Base-by-base conservation (phyloP, 257 asterid species). In the Solanum bukasovii region DNA sequence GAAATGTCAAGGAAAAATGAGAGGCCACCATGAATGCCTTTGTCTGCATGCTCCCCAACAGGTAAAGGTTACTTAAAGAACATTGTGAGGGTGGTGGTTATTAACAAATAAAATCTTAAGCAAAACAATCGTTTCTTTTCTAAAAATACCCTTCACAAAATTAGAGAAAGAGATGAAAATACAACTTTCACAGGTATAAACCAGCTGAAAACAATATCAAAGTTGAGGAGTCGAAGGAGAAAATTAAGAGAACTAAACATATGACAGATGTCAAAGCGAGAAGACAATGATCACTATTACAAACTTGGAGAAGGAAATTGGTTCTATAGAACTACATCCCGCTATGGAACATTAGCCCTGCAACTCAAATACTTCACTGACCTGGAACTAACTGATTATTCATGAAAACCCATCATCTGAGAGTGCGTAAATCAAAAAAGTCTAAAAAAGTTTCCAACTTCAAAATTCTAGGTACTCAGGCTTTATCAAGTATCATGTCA, bases 1-100 rank as follows among this genome's bases (percentile, higher is more conserved):
- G 87, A 83, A 84, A 85, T 87, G 95, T 96, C 91, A 95, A 97
- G 98, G 93, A 93, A 89, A 81, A 81, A 46, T 46, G 42, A 81
- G 70, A 81, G 42, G 42, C 70, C 42, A 81, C 40, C 40, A 49
- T 44, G 84, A 78, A 81, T 16, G 38, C 10, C 27, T 44, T 81
- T 27, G 83, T 23, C 83, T 23, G 25, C 40, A 35, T 46, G 9
- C 67, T 81, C 27, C 68, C 67, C 27, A 27, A 79, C 85, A 81
- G 40, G 85, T 9, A 25, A 44, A 18, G 85, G 16, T 46, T 81
- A 81, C 65, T 81, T 27, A 81, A 29, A 81, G 27, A 79, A 46
- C 40, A 27, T 79, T 3, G 3, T 46, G 85, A 81, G 8, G 33
- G 2, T 44, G 68, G 67, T 81, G 85, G 56, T 46, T 46, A 8